These are phyloP conservation scores for Nyctanthes arbortristis DNA, from an alignment of 257 asterid genomes.

Conservation along the genomic window DNA sequence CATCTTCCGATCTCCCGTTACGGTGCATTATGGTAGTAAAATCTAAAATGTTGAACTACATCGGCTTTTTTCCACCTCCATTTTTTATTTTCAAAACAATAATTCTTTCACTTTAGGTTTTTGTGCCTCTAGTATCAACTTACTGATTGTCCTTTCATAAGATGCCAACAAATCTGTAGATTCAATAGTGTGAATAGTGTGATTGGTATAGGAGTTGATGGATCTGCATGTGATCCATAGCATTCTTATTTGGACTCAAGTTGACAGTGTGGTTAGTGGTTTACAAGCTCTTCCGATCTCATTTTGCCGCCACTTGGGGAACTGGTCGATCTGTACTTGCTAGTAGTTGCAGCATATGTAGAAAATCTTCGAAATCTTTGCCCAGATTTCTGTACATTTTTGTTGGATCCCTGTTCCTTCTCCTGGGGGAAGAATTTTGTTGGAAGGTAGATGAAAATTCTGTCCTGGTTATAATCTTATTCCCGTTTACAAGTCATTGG, in stretches of 20 bases:
- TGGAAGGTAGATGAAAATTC: neutral
- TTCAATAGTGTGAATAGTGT: neutral
- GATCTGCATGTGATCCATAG: neutral
- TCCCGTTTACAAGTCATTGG: neutral
- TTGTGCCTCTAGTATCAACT: neutral
- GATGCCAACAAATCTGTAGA: neutral
- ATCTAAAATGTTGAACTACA: too few relatives aligned
- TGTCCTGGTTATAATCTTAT: neutral
- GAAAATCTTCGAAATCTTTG: neutral
- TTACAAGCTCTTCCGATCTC: neutral
- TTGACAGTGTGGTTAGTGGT: neutral
- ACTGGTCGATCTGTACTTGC: neutral
- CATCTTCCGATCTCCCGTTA: conserved; percentile 10
- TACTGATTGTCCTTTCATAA: neutral
- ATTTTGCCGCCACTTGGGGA: neutral
- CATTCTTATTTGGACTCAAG: neutral
- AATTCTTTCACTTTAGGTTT: neutral
- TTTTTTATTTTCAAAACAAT: too few relatives aligned
- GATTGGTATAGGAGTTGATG: too few relatives aligned
- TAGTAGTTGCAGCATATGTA: neutral
- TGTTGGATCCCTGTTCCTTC: neutral
- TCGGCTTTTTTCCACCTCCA: neutral
- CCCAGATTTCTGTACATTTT: neutral
- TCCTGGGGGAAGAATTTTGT: neutral
- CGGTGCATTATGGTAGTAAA: neutral